phyloP scores from a whole-genome alignment of 345 rosid genomes.

The Dipteronia dyeriana region DNA sequence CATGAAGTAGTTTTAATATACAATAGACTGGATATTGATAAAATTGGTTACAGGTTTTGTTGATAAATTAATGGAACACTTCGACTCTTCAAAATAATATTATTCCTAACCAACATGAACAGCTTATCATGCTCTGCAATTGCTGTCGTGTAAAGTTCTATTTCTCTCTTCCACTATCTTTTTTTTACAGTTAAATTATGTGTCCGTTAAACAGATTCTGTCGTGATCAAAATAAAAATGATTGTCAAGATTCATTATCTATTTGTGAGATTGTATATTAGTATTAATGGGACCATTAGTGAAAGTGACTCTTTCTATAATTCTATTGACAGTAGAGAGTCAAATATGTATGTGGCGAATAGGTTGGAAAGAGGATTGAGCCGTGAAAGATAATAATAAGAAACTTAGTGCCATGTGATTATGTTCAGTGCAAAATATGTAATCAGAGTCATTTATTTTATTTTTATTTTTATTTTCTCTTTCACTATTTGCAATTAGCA shows the following conservation, averaged over 20 bases:
- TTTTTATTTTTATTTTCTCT: no score
- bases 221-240: background rate
- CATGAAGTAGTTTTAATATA: background rate
- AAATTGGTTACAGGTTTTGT: background rate
- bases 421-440: background rate
- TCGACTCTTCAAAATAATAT: constrained; percentile 13
- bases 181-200: background rate
- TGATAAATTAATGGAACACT: background rate
- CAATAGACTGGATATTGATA: background rate
- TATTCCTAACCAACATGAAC: background rate
- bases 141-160: background rate
- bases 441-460: background rate
- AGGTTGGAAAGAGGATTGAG: background rate
- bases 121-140: constrained; percentile 2
- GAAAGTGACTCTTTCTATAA: constrained; percentile 12
- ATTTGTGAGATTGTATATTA: background rate
- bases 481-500: background rate
- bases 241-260: constrained; percentile 3
- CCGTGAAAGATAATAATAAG: constrained; percentile 5
- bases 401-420: constrained; percentile 3
- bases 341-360: constrained; percentile 15
- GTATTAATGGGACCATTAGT: background rate
- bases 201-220: background rate
- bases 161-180: constrained; percentile 2
- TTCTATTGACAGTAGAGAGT: background rate